Percentiles rank a stretch among this genome's conserved stretches.
These are phyloP conservation scores for Arachnopeziza araneosa DNA, from an alignment of 2,329 filamentous ascomycete genomes.

Conservation along the genomic window DNA sequence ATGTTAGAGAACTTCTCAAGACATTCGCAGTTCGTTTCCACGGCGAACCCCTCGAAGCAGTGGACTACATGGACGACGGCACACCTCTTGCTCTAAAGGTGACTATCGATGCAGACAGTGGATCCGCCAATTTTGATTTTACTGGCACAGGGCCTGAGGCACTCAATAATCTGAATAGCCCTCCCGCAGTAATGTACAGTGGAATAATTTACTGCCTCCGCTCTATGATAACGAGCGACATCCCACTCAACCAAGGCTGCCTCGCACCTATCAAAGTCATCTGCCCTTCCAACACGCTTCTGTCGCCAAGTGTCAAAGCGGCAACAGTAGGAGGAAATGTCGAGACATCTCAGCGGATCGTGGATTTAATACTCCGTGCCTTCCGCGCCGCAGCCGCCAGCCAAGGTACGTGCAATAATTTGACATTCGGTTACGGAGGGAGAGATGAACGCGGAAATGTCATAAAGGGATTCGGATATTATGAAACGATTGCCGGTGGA, in stretches of 20 bases:
- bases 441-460: constrained; percentile 48
- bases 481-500: constrained; percentile 24
- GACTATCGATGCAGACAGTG: constrained; percentile 61
- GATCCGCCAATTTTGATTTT: constrained; percentile 72
- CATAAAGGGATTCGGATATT: constrained; percentile 71
- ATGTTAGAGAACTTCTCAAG: constrained; percentile 66
- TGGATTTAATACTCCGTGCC: constrained; percentile 72
- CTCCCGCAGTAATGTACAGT: constrained; percentile 71
- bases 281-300: constrained; percentile 63
- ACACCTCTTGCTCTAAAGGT: constrained; percentile 67
- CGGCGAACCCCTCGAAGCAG: constrained; percentile 59
- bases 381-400: constrained; percentile 71
- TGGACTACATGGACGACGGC: constrained; percentile 81
- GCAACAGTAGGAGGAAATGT: constrained; percentile 80
- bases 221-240: constrained; percentile 70
- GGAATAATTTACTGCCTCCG: constrained; percentile 80
- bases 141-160: constrained; percentile 69
- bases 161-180: constrained; percentile 72
- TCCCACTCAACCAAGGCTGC: constrained; percentile 83
- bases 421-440: constrained; percentile 74
- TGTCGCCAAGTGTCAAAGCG: constrained; percentile 65
- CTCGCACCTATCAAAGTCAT: constrained; percentile 65
- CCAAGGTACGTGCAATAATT: constrained; percentile 75
- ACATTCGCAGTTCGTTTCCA: constrained; percentile 61
- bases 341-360: constrained; percentile 69